phyloP scores from a whole-genome alignment of 2,329 filamentous ascomycete species.

The Emergomyces pasteurianus region DNA sequence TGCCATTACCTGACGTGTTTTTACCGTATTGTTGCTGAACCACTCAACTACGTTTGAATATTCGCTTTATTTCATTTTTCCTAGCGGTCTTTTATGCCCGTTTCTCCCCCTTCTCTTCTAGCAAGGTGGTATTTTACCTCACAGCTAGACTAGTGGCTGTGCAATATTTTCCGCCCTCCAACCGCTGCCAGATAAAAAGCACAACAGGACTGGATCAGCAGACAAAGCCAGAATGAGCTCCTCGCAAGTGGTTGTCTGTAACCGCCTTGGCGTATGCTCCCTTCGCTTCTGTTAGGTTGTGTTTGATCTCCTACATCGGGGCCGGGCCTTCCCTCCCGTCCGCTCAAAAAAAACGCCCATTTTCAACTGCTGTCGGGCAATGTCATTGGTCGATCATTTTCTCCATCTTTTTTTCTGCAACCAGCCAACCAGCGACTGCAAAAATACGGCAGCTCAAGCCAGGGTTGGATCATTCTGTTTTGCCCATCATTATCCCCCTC shows the following conservation, averaged over 20 bases:
- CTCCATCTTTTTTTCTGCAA: neutral
- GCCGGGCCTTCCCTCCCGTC: slow-evolving; percentile 6
- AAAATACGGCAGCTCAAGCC: neutral
- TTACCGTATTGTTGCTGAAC: slow-evolving; percentile 1
- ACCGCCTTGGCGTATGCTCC: neutral
- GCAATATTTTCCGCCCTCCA: neutral
- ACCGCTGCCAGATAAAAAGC: neutral
- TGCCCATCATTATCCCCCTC: neutral
- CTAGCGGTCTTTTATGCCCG: neutral
- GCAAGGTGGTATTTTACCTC: neutral
- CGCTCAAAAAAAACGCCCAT: neutral
- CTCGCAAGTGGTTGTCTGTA: neutral
- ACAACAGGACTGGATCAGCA: neutral
- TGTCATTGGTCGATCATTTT: slow-evolving; percentile 2
- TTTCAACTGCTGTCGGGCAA: neutral
- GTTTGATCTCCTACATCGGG: neutral
- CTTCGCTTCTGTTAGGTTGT: neutral
- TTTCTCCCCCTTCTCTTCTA: neutral
- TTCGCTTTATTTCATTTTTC: slow-evolving; percentile 8
- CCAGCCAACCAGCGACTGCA: slow-evolving; percentile 1
- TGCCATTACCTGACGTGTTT: neutral
- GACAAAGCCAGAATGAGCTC: neutral
- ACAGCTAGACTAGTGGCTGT: neutral
- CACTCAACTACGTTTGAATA: neutral
- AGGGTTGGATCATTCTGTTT: neutral